Conservation (phyloP, 2,329 filamentous ascomycete genomes). For the Fusarium falciforme region DNA sequence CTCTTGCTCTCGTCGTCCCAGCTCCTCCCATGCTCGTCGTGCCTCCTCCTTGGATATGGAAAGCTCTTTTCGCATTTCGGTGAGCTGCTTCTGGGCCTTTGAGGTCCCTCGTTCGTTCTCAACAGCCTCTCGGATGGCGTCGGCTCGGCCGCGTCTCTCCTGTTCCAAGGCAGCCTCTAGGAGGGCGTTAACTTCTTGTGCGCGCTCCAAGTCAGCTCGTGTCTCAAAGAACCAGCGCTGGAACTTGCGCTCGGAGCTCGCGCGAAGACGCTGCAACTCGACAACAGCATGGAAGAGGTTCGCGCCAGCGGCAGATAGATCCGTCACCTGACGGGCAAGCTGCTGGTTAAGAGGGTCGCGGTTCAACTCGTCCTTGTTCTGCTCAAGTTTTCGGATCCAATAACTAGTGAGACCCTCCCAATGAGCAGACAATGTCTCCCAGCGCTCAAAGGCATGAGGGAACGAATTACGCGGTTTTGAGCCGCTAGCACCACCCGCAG, state of each 20-base stretch:
- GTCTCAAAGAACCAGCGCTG: constrained; percentile 99
- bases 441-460: constrained; percentile 96
- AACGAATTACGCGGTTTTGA: constrained; percentile 75
- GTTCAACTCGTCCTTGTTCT: constrained; percentile 87
- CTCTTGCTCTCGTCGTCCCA: constrained; percentile 91
- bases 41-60: constrained; percentile 97
- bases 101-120: constrained; percentile 78
- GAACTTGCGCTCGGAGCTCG: constrained; percentile 96
- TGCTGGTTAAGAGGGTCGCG: constrained; percentile 87
- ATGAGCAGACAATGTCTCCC: constrained; percentile 96
- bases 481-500: constrained; percentile 20
- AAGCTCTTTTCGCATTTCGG: constrained; percentile 91
- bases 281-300: constrained; percentile 98
- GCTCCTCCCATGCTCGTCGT: constrained; percentile 94
- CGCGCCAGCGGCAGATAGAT: constrained; percentile 95
- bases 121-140: constrained; percentile 74
- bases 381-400: constrained; percentile 93
- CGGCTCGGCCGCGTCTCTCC: constrained; percentile 77
- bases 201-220: constrained; percentile 84
- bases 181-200: constrained; percentile 83
- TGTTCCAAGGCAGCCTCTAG: constrained; percentile 80
- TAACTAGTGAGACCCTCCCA: constrained; percentile 98
- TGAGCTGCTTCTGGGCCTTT: constrained; percentile 81
- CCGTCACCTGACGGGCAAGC: constrained; percentile 92
- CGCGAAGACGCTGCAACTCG: constrained; percentile 90